Evolutionary conservation across 176 grass and related monocot species (phyloP).

Genomic region (Aegilops sharonensis): DNA sequence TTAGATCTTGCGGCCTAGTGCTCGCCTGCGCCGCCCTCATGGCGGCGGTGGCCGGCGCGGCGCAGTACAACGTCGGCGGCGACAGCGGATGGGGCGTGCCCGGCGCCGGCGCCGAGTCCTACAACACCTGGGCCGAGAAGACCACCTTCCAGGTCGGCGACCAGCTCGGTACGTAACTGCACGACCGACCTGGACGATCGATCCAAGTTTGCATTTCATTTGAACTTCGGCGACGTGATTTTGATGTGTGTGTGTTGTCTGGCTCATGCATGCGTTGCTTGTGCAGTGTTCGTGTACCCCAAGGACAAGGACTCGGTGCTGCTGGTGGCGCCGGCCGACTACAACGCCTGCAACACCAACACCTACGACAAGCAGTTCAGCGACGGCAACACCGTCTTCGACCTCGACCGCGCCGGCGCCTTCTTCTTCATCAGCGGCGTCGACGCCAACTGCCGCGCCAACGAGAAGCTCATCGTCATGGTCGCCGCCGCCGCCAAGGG

Average conservation of each 20-base stretch:
- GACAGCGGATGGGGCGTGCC: constrained; percentile 63
- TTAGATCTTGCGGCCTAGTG: neutral
- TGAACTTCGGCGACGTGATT: neutral
- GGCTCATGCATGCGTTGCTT: neutral
- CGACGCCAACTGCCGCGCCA: constrained; percentile 49
- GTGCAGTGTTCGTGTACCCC: constrained; percentile 67
- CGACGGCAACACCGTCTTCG: constrained; percentile 66
- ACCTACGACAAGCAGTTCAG: constrained; percentile 46
- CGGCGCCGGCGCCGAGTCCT: constrained; percentile 31
- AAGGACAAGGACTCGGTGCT: constrained; percentile 66
- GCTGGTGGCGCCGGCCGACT: constrained; percentile 54
- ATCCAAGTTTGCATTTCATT: too few relatives aligned
- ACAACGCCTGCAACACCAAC: constrained; percentile 81
- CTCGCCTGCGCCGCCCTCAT: constrained; percentile 27
- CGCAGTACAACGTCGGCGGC: constrained; percentile 69
- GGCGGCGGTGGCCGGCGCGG: constrained; percentile 29
- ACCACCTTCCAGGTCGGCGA: constrained; percentile 70
- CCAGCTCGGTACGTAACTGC: constrained; percentile 33
- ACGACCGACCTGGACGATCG: too few relatives aligned
- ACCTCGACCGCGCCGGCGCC: constrained; percentile 35
- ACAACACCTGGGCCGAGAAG: constrained; percentile 65
- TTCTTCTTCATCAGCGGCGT: constrained; percentile 76
- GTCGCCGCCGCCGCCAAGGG: constrained; percentile 20
- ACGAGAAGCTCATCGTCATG: constrained; percentile 50
- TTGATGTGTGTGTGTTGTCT: neutral